A percentile compares a stretch with the other conserved stretches of the same genome.
These are phyloP conservation scores for Chrysoporthe cubensis DNA, from an alignment of 2,329 filamentous ascomycete species.

Conservation along the genomic window DNA sequence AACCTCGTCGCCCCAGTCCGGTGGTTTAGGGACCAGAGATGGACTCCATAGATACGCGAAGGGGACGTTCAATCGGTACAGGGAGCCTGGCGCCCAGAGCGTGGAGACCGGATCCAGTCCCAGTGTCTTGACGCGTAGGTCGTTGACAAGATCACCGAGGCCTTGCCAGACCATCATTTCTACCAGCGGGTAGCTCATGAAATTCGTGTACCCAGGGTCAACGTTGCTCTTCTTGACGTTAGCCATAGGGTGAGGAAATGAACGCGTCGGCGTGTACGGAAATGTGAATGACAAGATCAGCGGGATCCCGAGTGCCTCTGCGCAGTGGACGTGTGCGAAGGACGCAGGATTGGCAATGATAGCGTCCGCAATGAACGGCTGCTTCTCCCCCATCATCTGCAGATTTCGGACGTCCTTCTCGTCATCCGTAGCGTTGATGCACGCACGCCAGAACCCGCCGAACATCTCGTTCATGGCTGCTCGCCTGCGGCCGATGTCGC, in stretches of 20 bases:
- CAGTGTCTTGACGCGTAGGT: constrained; percentile 71
- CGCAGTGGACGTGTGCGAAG: constrained; percentile 79
- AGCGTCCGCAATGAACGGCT: constrained; percentile 71
- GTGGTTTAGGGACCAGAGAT: constrained; percentile 66
- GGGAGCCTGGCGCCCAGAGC: constrained; percentile 75
- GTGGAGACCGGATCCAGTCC: constrained; percentile 75
- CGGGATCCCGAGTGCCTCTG: constrained; percentile 76
- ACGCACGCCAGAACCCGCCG: constrained; percentile 79
- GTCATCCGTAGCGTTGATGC: constrained; percentile 73
- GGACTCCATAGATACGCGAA: constrained; percentile 77
- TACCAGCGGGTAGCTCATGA: constrained; percentile 78
- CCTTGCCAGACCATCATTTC: constrained; percentile 94
- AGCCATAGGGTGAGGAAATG: constrained; percentile 78
- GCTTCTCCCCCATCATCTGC: constrained; percentile 66
- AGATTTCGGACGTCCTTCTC: constrained; percentile 63
- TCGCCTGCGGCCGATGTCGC: constrained; percentile 71
- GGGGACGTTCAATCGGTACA: constrained; percentile 74
- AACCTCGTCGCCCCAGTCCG: constrained; percentile 71
- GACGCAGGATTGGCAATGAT: constrained; percentile 84
- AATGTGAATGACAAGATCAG: constrained; percentile 90
- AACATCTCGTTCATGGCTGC: constrained; percentile 81
- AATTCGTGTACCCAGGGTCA: constrained; percentile 75
- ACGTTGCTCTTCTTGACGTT: constrained; percentile 75
- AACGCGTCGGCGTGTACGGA: constrained; percentile 75
- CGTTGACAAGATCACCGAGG: constrained; percentile 76